A percentile compares a stretch with the other conserved stretches of the same genome.
phyloP scores from a whole-genome alignment of 1,284 basidiomycete genomes.

The Trichosporon sp. region DNA sequence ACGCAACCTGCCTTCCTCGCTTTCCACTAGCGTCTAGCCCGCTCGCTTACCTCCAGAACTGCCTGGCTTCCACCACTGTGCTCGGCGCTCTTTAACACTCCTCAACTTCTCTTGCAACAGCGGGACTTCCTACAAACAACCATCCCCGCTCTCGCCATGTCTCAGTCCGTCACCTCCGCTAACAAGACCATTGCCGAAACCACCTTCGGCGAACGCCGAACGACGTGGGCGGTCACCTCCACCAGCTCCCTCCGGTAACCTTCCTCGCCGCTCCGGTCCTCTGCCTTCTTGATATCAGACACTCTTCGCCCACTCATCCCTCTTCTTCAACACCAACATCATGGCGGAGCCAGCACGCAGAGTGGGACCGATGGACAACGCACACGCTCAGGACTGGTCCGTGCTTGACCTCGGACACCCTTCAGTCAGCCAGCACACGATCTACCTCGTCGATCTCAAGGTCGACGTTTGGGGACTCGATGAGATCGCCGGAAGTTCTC shows the following conservation, averaged over 20 bases:
- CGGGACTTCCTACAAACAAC: too few relatives aligned
- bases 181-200: too few relatives aligned
- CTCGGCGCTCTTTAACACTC: too few relatives aligned
- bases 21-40: not conserved
- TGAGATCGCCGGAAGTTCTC: conserved; percentile 39
- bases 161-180: not conserved
- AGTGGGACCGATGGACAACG: conserved; percentile 22
- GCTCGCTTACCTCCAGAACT: too few relatives aligned
- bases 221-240: not conserved
- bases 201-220: not conserved
- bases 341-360: conserved; percentile 1
- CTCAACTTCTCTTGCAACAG: not conserved
- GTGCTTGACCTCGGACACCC: conserved; percentile 38
- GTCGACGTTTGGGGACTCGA: conserved; percentile 49
- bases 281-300: not conserved
- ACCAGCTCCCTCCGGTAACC: not conserved
- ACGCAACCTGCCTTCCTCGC: not conserved
- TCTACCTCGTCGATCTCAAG: conserved; percentile 44
- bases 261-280: conserved; percentile 2
- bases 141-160: not conserved
- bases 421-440: conserved; percentile 22
- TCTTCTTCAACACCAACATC: not conserved
- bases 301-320: not conserved
- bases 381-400: conserved; percentile 40
- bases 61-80: too few relatives aligned